Base-by-base conservation (phyloP, 2,329 filamentous ascomycete genomes). In the Xylaria arbuscula region DNA sequence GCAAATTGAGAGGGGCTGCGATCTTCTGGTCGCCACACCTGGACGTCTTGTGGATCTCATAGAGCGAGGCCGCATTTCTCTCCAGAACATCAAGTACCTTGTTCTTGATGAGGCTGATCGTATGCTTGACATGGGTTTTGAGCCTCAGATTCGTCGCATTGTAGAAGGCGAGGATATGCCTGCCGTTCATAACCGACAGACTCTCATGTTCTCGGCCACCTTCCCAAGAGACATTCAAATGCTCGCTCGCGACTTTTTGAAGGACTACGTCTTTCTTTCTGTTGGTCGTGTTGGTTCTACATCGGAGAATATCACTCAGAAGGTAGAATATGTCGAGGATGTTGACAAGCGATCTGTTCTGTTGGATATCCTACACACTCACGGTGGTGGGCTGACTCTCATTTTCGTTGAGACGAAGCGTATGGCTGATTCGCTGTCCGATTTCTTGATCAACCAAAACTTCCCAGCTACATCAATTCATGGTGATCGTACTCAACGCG, bases 51-150 rank as follows among this genome's bases (percentile, higher is more conserved):
- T 98, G 79, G 96, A 99, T 82, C 87, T 99, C 83, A 97, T 99
- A 79, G 96, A 98, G 88, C 93, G 96, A 87, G 96, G 96, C 79
- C 93, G 95, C 80, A 98, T 99, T 81, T 98, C 96, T 53, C 91
- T 99, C 64, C 89, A 91, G 83, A 98, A 97, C 88, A 99, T 99
- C 88, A 98, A 98, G 87, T 99, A 99, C 81, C 89, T 99, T 71
- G 93, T 99, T 76, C 93, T 99, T 64, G 96, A 99, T 77, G 96
- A 99, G 89, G 96, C 96, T 82, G 96, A 99, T 86, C 96, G 96
- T 82, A 99, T 99, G 96, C 88, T 99, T 88, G 96, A 99, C 88
- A 99, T 99, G 96, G 96, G 96, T 96, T 99, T 99, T 88, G 96
- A 99, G 87, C 96, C 96, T 78, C 96, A 99, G 85, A 99, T 99